Conservation (phyloP, 345 rosid species). For the Mallotus nudiflorus region DNA sequence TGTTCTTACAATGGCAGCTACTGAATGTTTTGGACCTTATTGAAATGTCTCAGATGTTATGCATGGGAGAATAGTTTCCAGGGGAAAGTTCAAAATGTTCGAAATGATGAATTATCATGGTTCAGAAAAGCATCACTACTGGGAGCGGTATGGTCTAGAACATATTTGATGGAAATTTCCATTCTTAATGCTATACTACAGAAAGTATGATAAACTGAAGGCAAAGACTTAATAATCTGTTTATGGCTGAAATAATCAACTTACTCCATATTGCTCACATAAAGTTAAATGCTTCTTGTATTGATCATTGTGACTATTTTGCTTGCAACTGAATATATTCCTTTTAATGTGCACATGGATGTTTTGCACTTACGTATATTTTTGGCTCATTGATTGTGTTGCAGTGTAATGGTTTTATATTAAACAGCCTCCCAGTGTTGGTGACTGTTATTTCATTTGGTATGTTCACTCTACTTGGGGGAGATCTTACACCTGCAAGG, state of each 20-base stretch:
- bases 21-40: constrained; percentile 7
- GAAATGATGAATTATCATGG: constrained; percentile 93
- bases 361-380: not conserved
- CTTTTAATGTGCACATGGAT: constrained; percentile 13
- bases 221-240: not conserved
- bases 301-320: not conserved
- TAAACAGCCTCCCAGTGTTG: constrained; percentile 88
- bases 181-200: not conserved
- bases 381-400: constrained; percentile 37
- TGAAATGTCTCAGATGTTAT: constrained; percentile 67
- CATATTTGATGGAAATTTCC: constrained; percentile 17
- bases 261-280: not conserved
- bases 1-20: not conserved
- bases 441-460: constrained; percentile 95
- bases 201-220: too few species aligned
- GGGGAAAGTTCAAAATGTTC: constrained; percentile 72
- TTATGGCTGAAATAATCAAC: not conserved
- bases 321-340: constrained; percentile 1
- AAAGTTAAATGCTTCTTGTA: not conserved
- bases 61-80: constrained; percentile 99
- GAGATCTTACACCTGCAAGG: constrained; percentile 94
- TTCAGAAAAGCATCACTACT: constrained; percentile 86
- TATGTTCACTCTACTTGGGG: constrained; percentile 93
- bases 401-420: constrained; percentile 81
- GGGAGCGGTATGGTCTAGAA: constrained; percentile 71